Evolutionary conservation across 2,329 filamentous ascomycete species (phyloP).

Genomic region (Juglanconis sp.): DNA sequence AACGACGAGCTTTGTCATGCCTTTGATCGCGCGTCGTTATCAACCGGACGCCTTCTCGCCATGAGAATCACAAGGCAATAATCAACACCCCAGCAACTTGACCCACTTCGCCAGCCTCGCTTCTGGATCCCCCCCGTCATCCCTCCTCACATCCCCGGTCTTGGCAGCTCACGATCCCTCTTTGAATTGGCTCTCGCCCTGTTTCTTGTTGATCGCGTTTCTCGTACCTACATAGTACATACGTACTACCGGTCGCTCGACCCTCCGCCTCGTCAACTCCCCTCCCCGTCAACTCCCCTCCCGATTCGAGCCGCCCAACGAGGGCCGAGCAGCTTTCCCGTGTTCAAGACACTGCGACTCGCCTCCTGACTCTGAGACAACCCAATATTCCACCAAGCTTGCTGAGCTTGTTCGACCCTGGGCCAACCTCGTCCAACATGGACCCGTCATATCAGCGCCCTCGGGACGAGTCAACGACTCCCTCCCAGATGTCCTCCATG

Average conservation of each 20-base stretch:
- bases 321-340: not conserved
- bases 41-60: not conserved
- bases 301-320: not conserved
- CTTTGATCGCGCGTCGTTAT: not conserved
- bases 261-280: not conserved
- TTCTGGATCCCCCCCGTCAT: not conserved
- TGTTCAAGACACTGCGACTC: conserved; percentile 4
- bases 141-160: not conserved
- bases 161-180: not conserved
- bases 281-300: not conserved
- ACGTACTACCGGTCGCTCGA: not conserved
- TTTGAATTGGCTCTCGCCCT: not conserved
- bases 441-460: conserved; percentile 35
- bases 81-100: not conserved
- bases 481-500: conserved; percentile 25
- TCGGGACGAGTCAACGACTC: conserved; percentile 3
- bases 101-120: conserved; percentile 1
- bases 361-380: not conserved
- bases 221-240: no score
- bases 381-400: not conserved
- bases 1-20: no score
- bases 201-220: not conserved
- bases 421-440: conserved; percentile 32
- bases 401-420: not conserved
- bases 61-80: not conserved